Conservation (phyloP, 768 basidiomycete species). For the Xerocomus brunneocitrinus region DNA sequence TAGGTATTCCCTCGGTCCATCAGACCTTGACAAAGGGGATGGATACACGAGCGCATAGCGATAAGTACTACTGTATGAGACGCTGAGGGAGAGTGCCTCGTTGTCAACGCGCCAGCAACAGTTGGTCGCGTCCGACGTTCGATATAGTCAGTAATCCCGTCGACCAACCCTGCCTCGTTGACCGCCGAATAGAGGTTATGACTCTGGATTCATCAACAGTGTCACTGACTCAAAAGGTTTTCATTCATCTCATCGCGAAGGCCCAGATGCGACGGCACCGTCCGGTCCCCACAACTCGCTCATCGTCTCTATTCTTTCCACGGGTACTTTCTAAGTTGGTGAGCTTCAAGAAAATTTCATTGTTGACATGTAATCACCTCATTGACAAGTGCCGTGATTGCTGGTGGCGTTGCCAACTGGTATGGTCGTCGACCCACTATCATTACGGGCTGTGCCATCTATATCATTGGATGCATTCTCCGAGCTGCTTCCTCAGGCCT, state of each 20-base stretch:
- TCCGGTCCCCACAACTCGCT: conserved; percentile 43
- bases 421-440: conserved; percentile 50
- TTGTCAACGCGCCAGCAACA: no score
- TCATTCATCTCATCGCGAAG: conserved; percentile 15
- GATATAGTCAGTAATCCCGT: neutral
- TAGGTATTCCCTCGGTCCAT: no score
- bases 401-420: conserved; percentile 49
- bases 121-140: no score
- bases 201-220: conserved; percentile 81
- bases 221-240: conserved; percentile 41
- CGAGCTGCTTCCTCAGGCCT: conserved; percentile 54
- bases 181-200: conserved; percentile 48
- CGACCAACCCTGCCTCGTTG: neutral
- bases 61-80: no score
- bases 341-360: conserved; percentile 19
- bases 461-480: conserved; percentile 60
- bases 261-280: conserved; percentile 28
- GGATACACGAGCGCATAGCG: no score
- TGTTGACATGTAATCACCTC: neutral
- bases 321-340: conserved; percentile 73
- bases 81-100: no score
- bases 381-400: conserved; percentile 45
- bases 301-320: conserved; percentile 59
- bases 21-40: no score
- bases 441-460: conserved; percentile 44